Base-by-base conservation (phyloP, 345 rosid species). In the Noccaea caerulescens region DNA sequence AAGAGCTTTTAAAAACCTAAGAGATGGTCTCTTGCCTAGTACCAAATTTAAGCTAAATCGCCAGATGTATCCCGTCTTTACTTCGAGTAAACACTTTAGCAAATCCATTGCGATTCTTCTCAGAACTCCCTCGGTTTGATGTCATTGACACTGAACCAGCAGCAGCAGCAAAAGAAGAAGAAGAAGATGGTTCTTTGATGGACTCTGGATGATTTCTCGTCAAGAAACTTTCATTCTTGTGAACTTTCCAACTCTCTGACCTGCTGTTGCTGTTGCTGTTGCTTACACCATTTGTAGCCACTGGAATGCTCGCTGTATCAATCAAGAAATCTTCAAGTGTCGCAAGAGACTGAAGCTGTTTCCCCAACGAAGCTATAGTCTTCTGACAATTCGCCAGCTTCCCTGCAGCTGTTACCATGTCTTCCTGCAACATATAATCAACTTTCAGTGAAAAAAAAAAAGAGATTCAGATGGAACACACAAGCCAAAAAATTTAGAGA, bases 241-340 rank as follows among this genome's bases (percentile, higher is more conserved):
- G 85, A 49, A 80, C 74, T 72, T 65, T 90, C 92, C 96, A 83
- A 16, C 70, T 80, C 72, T 86, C 96, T 47, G 71, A 27, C 0
- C 20, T 18, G 30, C 30, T 25, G 4, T 0, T 81, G 63, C 63
- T 66, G 23, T 75, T 68, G 51, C 66, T 67, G 27, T 79, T 69
- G 60, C 64, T 54, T 27, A 54, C 71, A 69, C 75, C 71, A 62
- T 63, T 49, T 32, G 83, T 57, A 77, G 66, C 76, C 45, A 55
- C 72, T 1, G 55, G 58, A 63, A 86, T 71, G 76, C 84, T 80
- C 3, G 80, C 69, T 43, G 96, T 87, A 81, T 93, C 97, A 2
- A 86, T 79, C 72, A 93, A 82, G 84, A 93, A 93, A 76, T 93
- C 98, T 78, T 93, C 97, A 12, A 91, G 82, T 13, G 97, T 91